Conservation (phyloP, 2,329 filamentous ascomycete genomes). For the Mycosphaerella arachidis region DNA sequence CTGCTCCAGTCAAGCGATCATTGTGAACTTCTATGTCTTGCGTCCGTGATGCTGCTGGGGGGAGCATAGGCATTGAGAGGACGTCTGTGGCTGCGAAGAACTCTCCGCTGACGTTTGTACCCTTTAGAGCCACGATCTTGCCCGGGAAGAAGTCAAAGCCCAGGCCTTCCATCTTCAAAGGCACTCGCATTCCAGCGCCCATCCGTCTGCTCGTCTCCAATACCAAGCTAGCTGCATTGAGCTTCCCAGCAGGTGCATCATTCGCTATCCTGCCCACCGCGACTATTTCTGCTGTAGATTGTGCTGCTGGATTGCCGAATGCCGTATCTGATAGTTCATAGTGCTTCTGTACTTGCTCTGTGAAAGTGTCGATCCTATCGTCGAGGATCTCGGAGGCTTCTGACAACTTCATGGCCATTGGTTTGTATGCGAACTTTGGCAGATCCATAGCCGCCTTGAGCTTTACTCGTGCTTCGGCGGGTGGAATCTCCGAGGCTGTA, state of each 20-base stretch:
- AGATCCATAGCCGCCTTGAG: constrained; percentile 81
- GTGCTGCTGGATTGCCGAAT: constrained; percentile 81
- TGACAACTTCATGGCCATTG: constrained; percentile 89
- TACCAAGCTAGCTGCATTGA: constrained; percentile 80
- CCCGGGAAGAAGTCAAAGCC: constrained; percentile 87
- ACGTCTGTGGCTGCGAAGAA: constrained; percentile 77
- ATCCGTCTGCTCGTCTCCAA: constrained; percentile 81
- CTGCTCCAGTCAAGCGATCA: constrained; percentile 60
- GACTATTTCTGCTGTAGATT: constrained; percentile 80
- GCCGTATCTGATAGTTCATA: constrained; percentile 71
- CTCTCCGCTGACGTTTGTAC: constrained; percentile 79
- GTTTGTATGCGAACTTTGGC: constrained; percentile 86
- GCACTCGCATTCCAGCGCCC: constrained; percentile 76
- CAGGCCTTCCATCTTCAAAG: constrained; percentile 68
- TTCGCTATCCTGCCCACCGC: constrained; percentile 89
- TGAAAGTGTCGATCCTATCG: constrained; percentile 89
- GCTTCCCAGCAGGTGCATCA: constrained; percentile 77
- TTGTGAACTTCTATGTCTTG: constrained; percentile 63
- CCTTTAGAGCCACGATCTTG: constrained; percentile 82
- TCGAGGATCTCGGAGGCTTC: constrained; percentile 91
- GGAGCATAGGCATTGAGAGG: constrained; percentile 68
- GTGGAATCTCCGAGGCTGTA: constrained; percentile 45
- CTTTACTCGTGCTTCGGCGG: constrained; percentile 72
- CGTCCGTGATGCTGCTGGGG: constrained; percentile 66
- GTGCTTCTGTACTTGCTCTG: constrained; percentile 65